A percentile compares a stretch with the other conserved stretches of the same genome.
These are phyloP conservation scores for Penicillium psychrofluorescens DNA, from an alignment of 495 filamentous ascomycete genomes.

Conservation along the genomic window DNA sequence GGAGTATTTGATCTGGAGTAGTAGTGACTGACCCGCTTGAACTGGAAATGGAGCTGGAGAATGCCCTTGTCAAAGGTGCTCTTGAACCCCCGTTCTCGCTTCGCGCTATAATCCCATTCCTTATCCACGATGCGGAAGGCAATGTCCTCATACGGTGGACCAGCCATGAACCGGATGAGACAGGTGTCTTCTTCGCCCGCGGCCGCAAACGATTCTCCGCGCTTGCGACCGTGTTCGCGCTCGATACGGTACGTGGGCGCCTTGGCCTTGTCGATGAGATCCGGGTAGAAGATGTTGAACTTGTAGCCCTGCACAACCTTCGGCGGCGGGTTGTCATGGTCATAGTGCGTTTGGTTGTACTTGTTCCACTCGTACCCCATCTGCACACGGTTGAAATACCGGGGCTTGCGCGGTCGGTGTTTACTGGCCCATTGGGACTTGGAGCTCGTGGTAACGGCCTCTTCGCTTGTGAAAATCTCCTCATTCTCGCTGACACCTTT, in stretches of 20 bases:
- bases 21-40: constrained; percentile 62
- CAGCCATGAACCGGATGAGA: constrained; percentile 90
- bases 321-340: constrained; percentile 95
- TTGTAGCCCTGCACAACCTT: constrained; percentile 99
- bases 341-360: constrained; percentile 99
- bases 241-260: constrained; percentile 94
- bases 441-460: constrained; percentile 57
- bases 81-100: constrained; percentile 88
- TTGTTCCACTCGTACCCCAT: constrained; percentile 99
- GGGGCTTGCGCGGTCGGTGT: constrained; percentile 85
- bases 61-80: constrained; percentile 99
- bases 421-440: constrained; percentile 83
- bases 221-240: constrained; percentile 78
- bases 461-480: constrained; percentile 92
- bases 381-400: constrained; percentile 96
- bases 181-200: constrained; percentile 99
- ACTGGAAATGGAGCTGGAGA: constrained; percentile 94
- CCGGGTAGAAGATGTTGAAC: constrained; percentile 99
- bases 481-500: constrained; percentile 89
- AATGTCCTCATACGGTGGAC: constrained; percentile 93
- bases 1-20: constrained; percentile 83
- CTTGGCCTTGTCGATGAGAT: constrained; percentile 92
- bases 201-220: constrained; percentile 86
- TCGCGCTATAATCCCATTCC: constrained; percentile 98
- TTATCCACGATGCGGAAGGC: constrained; percentile 97